A percentile compares a stretch with the other conserved stretches of the same genome.
phyloP scores from a whole-genome alignment of 2,329 filamentous ascomycete genomes.

The Hypoxylon sp. region DNA sequence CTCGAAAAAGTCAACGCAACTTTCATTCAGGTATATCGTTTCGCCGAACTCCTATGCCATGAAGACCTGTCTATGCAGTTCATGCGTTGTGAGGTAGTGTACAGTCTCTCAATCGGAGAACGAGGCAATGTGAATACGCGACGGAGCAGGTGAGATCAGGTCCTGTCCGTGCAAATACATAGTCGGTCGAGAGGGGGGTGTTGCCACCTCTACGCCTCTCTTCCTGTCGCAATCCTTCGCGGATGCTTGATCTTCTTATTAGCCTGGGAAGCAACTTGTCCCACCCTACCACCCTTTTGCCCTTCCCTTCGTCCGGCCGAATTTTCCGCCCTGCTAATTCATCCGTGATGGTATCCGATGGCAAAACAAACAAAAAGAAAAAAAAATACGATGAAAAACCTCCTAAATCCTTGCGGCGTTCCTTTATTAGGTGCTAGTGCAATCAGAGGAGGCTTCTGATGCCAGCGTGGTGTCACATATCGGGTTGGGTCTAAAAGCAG shows the following conservation, averaged over 20 bases:
- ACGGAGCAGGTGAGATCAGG: constrained; percentile 17
- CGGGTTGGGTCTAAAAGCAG: constrained; percentile 16
- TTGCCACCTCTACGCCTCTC: constrained; percentile 15
- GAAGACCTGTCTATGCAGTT: constrained; percentile 25
- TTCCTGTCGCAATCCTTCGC: constrained; percentile 10
- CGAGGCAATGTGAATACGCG: constrained; percentile 27
- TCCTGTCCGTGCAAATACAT: constrained; percentile 20
- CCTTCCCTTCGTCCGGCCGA: constrained; percentile 43
- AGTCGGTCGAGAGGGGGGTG: constrained; percentile 7
- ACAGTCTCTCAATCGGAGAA: background rate
- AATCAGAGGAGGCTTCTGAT: constrained; percentile 8
- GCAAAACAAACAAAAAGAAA: constrained; percentile 9
- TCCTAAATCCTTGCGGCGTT: constrained; percentile 42
- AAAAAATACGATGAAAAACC: constrained; percentile 25
- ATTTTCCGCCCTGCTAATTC: constrained; percentile 38
- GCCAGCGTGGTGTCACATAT: constrained; percentile 3
- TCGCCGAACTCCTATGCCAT: constrained; percentile 12
- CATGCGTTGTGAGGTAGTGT: constrained; percentile 4
- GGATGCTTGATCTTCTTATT: constrained; percentile 35
- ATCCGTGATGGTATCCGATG: constrained; percentile 31
- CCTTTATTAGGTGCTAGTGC: constrained; percentile 38
- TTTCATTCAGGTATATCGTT: constrained; percentile 26
- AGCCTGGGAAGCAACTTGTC: constrained; percentile 32
- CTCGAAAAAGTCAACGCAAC: constrained; percentile 5
- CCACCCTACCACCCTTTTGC: constrained; percentile 38